phyloP scores from a whole-genome alignment of 2,329 filamentous ascomycete genomes.

The Rutstroemia sp. region DNA sequence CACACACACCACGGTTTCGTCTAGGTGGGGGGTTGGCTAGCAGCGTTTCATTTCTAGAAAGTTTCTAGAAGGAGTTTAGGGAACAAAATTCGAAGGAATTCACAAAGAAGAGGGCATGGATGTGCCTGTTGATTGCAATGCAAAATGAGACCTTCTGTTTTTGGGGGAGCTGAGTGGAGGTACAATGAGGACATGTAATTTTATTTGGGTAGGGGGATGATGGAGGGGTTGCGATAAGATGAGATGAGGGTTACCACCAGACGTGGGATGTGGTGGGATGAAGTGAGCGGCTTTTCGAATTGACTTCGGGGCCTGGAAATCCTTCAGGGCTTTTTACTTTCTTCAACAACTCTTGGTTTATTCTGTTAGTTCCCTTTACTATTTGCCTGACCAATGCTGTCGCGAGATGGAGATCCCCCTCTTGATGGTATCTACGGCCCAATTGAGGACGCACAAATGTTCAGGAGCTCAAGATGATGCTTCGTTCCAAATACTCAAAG shows the following conservation, averaged over 20 bases:
- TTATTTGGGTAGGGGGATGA: slow-evolving; percentile 1
- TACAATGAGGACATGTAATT: neutral
- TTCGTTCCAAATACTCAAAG: neutral
- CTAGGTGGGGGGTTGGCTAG: neutral
- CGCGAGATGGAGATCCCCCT: too few species aligned
- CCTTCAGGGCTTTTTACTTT: neutral
- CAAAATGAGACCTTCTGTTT: slow-evolving; percentile 2
- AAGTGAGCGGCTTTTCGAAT: neutral
- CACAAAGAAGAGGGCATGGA: neutral
- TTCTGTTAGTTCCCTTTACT: too few species aligned
- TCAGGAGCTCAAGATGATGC: neutral
- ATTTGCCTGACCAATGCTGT: too few species aligned
- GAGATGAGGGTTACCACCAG: neutral
- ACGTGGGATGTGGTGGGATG: neutral
- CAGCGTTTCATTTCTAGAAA: slow-evolving; percentile 7
- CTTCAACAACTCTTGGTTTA: neutral
- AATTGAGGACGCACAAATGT: too few species aligned
- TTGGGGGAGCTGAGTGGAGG: neutral
- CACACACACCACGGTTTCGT: neutral
- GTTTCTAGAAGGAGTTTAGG: slow-evolving; percentile 3
- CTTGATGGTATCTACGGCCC: too few species aligned
- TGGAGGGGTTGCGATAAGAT: slow-evolving; percentile 8
- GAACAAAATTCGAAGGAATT: neutral
- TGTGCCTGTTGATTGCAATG: neutral
- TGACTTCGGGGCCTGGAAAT: neutral